Conservation (phyloP, 495 filamentous ascomycete species). For the Neurospora sp. region DNA sequence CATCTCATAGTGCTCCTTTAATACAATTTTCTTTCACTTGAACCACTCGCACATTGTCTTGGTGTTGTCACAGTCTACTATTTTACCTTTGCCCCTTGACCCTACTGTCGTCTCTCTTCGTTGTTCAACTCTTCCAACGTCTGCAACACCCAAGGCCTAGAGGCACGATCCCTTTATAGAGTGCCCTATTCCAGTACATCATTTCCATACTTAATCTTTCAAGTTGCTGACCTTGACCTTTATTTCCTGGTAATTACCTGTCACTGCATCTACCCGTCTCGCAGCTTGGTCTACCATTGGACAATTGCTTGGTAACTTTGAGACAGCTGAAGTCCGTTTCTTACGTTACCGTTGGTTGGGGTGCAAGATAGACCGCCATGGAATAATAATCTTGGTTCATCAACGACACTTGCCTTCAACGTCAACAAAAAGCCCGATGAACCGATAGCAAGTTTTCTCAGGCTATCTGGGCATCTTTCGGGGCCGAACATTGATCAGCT, state of each 20-base stretch:
- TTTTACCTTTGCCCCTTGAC: background rate
- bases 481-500: background rate
- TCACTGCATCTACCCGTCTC: background rate
- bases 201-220: background rate
- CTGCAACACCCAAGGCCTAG: background rate
- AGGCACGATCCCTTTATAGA: background rate
- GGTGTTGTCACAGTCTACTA: background rate
- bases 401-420: background rate
- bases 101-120: background rate
- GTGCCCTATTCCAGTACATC: background rate
- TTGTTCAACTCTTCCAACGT: background rate
- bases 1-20: background rate
- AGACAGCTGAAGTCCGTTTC: background rate
- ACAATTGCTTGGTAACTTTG: background rate
- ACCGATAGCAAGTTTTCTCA: background rate
- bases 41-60: background rate
- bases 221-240: background rate
- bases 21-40: background rate
- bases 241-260: background rate
- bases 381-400: background rate
- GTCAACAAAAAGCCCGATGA: background rate
- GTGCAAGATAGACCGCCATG: background rate
- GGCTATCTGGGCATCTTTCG: background rate
- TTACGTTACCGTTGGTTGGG: background rate
- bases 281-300: background rate